Percentiles rank a stretch among this genome's conserved stretches.
Evolutionary conservation across 306 rosid genomes (phyloP).

Genomic region (Dicorynia guianensis): DNA sequence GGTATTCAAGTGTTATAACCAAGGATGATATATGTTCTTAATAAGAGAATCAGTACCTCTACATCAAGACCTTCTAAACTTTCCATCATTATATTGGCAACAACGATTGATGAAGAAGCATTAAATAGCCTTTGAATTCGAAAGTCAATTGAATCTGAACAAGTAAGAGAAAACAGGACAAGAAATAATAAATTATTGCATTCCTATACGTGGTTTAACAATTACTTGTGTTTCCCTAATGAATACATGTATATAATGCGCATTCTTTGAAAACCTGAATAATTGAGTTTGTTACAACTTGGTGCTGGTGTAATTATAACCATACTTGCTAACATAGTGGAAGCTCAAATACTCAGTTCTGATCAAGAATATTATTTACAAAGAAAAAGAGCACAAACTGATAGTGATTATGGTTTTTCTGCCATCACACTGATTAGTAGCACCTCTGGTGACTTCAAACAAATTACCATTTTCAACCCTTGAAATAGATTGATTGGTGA

Average conservation of each 20-base stretch:
- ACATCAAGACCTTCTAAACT: conserved; percentile 73
- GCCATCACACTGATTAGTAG: conserved; percentile 22
- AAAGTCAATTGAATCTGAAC: conserved; percentile 67
- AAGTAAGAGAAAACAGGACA: background rate
- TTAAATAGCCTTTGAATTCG: conserved; percentile 69
- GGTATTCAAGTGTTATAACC: background rate
- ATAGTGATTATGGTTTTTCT: conserved; percentile 4
- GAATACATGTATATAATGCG: background rate
- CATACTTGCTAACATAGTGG: background rate
- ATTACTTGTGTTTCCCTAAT: background rate
- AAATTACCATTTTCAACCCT: conserved; percentile 23
- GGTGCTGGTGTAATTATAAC: background rate
- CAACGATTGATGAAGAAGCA: conserved; percentile 66
- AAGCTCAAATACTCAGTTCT: conserved; percentile 4
- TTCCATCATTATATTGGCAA: conserved; percentile 65
- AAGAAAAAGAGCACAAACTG: background rate
- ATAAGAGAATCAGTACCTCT: conserved; percentile 59
- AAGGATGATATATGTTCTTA: conserved; percentile 25
- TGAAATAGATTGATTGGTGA: background rate
- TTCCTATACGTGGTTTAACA: background rate
- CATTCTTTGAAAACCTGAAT: conserved; percentile 22
- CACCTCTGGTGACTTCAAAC: conserved; percentile 12
- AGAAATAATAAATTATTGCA: background rate
- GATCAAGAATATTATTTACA: conserved; percentile 10
- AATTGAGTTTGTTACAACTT: conserved; percentile 1